A percentile compares a stretch with the other conserved stretches of the same genome.
Evolutionary conservation across 2,329 filamentous ascomycete genomes (phyloP).

Genomic region (Talaromyces amestolkiae): DNA sequence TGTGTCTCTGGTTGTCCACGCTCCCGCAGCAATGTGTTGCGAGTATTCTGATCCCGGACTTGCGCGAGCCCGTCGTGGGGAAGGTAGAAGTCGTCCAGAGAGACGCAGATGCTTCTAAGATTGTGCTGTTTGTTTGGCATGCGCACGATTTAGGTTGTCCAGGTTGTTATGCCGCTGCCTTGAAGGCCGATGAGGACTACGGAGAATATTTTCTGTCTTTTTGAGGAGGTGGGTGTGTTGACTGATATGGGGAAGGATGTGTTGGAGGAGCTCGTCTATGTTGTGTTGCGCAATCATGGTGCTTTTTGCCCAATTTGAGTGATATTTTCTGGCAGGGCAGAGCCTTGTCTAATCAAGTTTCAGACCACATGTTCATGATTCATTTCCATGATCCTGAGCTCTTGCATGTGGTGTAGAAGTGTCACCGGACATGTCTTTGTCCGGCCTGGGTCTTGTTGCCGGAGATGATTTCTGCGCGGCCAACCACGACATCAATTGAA

Average conservation of each 20-base stretch:
- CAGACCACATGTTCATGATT: background rate
- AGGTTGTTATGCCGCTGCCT: too few species aligned
- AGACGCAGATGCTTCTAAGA: too few species aligned
- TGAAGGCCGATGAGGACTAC: too few species aligned
- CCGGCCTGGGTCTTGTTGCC: background rate
- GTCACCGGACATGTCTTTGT: background rate
- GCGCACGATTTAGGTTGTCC: too few species aligned
- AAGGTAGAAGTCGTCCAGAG: too few species aligned
- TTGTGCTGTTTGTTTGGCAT: too few species aligned
- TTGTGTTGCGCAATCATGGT: background rate
- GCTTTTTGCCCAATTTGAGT: background rate
- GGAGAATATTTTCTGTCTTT: background rate
- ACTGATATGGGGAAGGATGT: too few species aligned
- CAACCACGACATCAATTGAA: background rate
- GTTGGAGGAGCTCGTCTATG: conserved; percentile 3
- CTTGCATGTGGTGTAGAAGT: background rate
- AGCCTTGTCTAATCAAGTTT: background rate
- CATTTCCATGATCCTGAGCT: background rate
- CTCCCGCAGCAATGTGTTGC: too few species aligned
- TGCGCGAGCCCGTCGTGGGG: too few species aligned
- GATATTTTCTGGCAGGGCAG: background rate
- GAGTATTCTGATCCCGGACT: too few species aligned
- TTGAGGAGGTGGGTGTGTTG: too few species aligned
- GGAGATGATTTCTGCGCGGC: background rate
- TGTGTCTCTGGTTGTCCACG: too few species aligned